Evolutionary conservation across 805 yeast species (phyloP), one percentile per base, ranked within the genome.

Genomic region (Teunomyces barrocoloradensis): DNA sequence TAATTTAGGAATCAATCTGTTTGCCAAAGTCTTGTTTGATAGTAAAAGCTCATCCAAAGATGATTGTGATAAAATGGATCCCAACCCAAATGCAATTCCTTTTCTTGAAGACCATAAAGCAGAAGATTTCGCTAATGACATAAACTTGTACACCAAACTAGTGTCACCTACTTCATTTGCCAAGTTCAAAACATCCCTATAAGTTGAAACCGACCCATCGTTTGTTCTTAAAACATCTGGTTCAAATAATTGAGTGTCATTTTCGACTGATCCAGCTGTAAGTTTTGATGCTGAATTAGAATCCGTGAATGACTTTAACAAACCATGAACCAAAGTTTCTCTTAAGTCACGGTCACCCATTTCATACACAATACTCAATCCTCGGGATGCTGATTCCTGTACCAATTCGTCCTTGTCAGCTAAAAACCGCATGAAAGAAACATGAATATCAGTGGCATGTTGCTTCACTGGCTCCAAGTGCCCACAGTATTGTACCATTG

Each of bases 121-220:
- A 0, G 96, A 88, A 44, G 84, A 85, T 52, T 88, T 85, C 0
- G 97, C 96, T 47, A 92, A 69, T 0, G 96, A 83, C 97, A 92
- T 89, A 63, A 92, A 92, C 60, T 89, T 88, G 66, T 92, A 92
- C 4, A 92, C 97, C 53, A 92, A 77, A 54, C 94, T 80, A 11
- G 98, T 96, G 65, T 92, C 97, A 25, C 98, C 98, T 7, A 90
- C 95, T 60, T 92, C 99, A 1, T 94, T 82, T 0, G 99, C 97
- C 43, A 92, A 72, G 56, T 74, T 87, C 56, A 92, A 73, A 27
- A 92, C 88, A 65, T 92, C 99, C 57, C 86, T 88, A 63, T 92
- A 92, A 0, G 98, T 91, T 0, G 96, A 87, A 3, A 92, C 82
- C 0, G 96, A 87, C 1, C 92, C 90, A 51, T 87, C 94, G 41